Percentiles rank a stretch among this genome's conserved stretches.
Conservation (phyloP, 768 basidiomycete genomes). For the Multifurca ochricompacta region DNA sequence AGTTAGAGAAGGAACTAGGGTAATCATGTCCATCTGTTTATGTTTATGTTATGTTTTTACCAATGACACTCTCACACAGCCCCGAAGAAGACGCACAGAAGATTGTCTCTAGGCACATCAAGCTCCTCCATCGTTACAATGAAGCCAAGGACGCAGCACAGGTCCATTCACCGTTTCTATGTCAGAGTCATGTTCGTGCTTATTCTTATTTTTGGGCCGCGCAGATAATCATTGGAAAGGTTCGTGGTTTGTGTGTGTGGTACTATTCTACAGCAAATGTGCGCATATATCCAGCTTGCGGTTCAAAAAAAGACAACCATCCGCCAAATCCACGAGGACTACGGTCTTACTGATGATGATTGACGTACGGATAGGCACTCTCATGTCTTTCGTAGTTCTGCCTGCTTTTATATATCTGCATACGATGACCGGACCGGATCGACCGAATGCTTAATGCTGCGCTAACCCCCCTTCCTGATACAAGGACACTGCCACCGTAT, state of each 20-base stretch:
- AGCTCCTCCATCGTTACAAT: constrained; percentile 63
- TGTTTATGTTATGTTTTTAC: neutral
- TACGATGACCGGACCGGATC: no score
- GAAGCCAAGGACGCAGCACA: constrained; percentile 77
- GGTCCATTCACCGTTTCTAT: constrained; percentile 30
- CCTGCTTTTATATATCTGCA: no score
- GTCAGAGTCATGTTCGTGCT: neutral
- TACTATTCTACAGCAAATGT: constrained; percentile 1
- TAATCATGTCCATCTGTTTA: neutral
- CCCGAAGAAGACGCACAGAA: constrained; percentile 40
- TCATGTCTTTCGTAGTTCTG: no score
- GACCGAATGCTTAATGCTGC: no score
- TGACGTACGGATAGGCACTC: constrained; percentile 22
- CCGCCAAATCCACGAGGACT: constrained; percentile 65
- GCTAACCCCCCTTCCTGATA: no score
- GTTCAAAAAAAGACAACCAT: constrained; percentile 60
- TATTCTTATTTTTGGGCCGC: neutral
- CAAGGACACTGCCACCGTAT: no score
- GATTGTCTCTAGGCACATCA: constrained; percentile 57
- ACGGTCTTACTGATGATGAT: constrained; percentile 53
- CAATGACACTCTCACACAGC: constrained; percentile 20
- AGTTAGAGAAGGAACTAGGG: constrained; percentile 17
- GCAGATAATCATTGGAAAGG: constrained; percentile 74
- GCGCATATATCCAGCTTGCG: constrained; percentile 49
- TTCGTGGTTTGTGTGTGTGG: constrained; percentile 24